Evolutionary conservation across 768 basidiomycete species (phyloP).

Genomic region (Neoboletus subvelutipes): DNA sequence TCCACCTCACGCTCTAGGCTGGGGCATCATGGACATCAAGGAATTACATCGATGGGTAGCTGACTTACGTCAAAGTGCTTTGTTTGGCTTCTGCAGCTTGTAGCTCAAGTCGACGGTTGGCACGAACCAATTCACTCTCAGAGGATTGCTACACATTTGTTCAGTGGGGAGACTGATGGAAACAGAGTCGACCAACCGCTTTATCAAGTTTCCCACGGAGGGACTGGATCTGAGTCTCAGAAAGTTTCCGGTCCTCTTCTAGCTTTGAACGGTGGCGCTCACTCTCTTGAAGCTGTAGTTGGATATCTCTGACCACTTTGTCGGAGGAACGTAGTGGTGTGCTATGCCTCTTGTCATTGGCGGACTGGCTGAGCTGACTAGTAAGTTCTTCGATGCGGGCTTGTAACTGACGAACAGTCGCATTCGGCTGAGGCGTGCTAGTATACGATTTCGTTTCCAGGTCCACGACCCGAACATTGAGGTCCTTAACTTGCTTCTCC

Average conservation of each 20-base stretch:
- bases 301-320: conserved; percentile 50
- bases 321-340: conserved; percentile 42
- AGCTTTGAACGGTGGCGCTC: conserved; percentile 61
- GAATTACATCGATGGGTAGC: background rate
- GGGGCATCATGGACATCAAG: conserved; percentile 3
- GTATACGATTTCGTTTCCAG: conserved; percentile 77
- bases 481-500: conserved; percentile 83
- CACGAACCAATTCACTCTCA: conserved; percentile 64
- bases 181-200: conserved; percentile 45
- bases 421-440: conserved; percentile 57
- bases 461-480: conserved; percentile 80
- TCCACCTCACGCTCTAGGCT: conserved; percentile 71
- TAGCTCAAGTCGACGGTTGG: conserved; percentile 73
- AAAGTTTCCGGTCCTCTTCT: conserved; percentile 63
- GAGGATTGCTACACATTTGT: conserved; percentile 56
- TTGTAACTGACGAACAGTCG: conserved; percentile 59
- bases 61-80: conserved; percentile 60
- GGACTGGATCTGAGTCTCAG: conserved; percentile 55
- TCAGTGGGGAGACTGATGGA: conserved; percentile 1
- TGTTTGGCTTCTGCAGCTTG: conserved; percentile 76
- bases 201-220: conserved; percentile 61
- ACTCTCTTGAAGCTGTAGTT: conserved; percentile 55
- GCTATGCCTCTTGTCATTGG: conserved; percentile 41
- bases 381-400: conserved; percentile 71
- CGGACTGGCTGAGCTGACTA: conserved; percentile 41